phyloP scores from a whole-genome alignment of 2,329 filamentous ascomycete genomes.

The Colletotrichum plurivorum region DNA sequence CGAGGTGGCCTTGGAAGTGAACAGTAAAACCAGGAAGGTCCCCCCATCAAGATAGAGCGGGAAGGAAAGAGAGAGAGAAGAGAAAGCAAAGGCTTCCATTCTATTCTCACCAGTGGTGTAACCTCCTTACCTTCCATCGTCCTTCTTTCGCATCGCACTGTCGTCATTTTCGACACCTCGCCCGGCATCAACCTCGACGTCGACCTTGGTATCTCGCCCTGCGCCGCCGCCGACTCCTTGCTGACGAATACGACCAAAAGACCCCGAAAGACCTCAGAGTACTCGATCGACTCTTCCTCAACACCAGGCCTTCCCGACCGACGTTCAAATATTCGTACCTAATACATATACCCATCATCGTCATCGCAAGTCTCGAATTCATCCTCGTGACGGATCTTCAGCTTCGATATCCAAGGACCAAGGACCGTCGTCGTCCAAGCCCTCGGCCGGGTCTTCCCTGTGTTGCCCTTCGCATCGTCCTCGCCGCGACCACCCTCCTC shows the following conservation, averaged over 20 bases:
- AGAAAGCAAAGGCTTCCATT: not conserved
- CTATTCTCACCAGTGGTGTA: conserved; percentile 13
- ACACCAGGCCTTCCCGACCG: conserved; percentile 24
- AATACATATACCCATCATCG: conserved; percentile 21
- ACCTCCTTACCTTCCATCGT: conserved; percentile 4
- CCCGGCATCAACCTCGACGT: conserved; percentile 1
- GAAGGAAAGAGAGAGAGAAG: too few relatives aligned
- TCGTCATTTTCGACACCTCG: conserved; percentile 28
- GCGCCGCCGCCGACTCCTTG: not conserved
- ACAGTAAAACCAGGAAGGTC: conserved; percentile 19
- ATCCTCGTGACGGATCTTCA: conserved; percentile 26
- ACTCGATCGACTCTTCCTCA: not conserved
- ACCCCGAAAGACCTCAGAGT: too few relatives aligned
- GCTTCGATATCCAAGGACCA: conserved; percentile 27
- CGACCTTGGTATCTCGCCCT: not conserved
- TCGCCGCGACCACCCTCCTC: conserved; percentile 16
- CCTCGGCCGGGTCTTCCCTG: conserved; percentile 22
- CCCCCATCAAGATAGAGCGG: conserved; percentile 1
- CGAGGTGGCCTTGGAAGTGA: not conserved
- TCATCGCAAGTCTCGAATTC: conserved; percentile 35
- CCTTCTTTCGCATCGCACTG: conserved; percentile 4
- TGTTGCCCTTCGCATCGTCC: not conserved
- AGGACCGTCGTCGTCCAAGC: conserved; percentile 11
- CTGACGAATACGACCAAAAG: not conserved
- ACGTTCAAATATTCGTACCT: conserved; percentile 17